Percentiles rank a stretch among this genome's conserved stretches.
These are phyloP conservation scores for Boletus smithii DNA, from an alignment of 1,284 basidiomycete genomes.

Conservation along the genomic window DNA sequence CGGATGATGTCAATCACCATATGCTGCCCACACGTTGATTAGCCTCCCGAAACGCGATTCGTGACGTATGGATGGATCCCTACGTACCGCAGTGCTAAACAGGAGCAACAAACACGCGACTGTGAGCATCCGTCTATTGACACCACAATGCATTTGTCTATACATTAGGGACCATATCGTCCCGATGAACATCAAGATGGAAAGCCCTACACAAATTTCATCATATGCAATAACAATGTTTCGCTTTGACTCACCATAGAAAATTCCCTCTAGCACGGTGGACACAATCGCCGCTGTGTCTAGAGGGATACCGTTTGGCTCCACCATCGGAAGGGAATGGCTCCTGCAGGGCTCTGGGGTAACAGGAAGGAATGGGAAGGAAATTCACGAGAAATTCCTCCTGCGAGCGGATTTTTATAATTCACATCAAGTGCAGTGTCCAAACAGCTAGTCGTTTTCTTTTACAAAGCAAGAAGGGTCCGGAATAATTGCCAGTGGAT, in stretches of 20 bases:
- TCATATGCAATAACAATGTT: background rate
- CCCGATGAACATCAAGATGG: conserved; percentile 18
- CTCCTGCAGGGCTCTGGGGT: background rate
- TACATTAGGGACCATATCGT: conserved; percentile 12
- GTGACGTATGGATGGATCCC: background rate
- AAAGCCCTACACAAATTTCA: conserved; percentile 8
- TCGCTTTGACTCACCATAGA: conserved; percentile 19
- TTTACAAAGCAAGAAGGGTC: too few relatives aligned
- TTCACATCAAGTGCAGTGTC: background rate
- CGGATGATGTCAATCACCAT: conserved; percentile 14
- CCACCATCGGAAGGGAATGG: conserved; percentile 1
- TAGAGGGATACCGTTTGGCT: conserved; percentile 14
- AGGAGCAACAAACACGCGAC: conserved; percentile 11
- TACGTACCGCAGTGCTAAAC: conserved; percentile 13
- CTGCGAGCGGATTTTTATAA: background rate
- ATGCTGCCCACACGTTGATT: conserved; percentile 1
- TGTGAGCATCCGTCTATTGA: conserved; percentile 4
- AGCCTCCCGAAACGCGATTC: background rate
- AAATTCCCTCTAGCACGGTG: conserved; percentile 21
- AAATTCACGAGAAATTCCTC: too few relatives aligned
- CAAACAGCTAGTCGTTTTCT: background rate
- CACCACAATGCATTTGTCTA: background rate
- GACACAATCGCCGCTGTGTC: conserved; percentile 21
- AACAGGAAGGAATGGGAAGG: background rate
- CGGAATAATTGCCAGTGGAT: background rate